Conservation (phyloP, 1,139 yeast genomes). For the Blastobotrys arbuscula region DNA sequence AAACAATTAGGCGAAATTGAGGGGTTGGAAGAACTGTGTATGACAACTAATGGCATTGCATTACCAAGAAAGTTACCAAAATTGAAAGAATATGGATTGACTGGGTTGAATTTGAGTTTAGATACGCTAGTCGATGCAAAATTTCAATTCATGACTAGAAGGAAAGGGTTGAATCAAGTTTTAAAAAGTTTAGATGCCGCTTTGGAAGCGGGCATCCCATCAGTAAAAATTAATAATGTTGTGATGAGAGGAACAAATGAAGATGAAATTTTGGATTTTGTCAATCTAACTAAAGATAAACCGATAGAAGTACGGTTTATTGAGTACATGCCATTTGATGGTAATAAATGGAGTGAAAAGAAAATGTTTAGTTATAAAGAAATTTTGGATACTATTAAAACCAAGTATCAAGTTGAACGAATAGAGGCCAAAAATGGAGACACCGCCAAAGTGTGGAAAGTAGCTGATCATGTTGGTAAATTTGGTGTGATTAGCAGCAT, state of each 20-base stretch:
- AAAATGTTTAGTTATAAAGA: conserved; percentile 43
- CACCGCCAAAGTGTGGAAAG: conserved; percentile 41
- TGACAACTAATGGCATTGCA: conserved; percentile 48
- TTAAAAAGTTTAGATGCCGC: conserved; percentile 41
- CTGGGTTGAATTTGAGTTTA: conserved; percentile 42
- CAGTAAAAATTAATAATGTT: conserved; percentile 44
- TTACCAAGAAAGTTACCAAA: conserved; percentile 41
- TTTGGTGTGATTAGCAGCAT: conserved; percentile 49
- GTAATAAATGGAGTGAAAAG: conserved; percentile 43
- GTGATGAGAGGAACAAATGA: conserved; percentile 46
- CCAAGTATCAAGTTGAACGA: conserved; percentile 23
- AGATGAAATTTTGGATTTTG: conserved; percentile 45
- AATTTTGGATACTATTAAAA: conserved; percentile 34
- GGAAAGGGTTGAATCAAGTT: conserved; percentile 44
- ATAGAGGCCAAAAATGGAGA: conserved; percentile 39
- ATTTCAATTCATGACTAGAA: conserved; percentile 42
- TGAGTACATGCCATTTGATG: conserved; percentile 52
- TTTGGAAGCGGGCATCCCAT: conserved; percentile 39
- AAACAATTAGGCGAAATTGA: conserved; percentile 33
- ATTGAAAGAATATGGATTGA: conserved; percentile 39
- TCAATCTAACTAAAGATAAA: conserved; percentile 35
- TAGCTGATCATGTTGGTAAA: conserved; percentile 39
- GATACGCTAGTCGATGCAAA: conserved; percentile 48
- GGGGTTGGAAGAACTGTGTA: conserved; percentile 43
- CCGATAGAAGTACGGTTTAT: conserved; percentile 46